Evolutionary conservation across 2,329 filamentous ascomycete species (phyloP).

Genomic region (Pseudogymnoascus sp.): DNA sequence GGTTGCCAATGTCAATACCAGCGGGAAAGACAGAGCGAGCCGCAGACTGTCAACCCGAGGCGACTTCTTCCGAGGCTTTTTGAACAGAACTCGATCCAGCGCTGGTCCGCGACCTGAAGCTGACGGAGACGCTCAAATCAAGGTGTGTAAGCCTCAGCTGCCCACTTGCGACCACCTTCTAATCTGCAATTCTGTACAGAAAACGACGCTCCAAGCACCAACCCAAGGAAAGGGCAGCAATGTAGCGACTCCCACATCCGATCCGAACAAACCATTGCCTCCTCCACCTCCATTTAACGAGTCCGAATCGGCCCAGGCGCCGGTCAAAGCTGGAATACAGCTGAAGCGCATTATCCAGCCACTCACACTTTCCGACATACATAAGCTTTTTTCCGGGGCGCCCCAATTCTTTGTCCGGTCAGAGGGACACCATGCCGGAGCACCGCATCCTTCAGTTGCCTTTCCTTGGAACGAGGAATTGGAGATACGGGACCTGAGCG

Average conservation of each 20-base stretch:
- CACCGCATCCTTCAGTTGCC: conserved; percentile 53
- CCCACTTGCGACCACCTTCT: background rate
- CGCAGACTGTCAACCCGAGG: conserved; percentile 2
- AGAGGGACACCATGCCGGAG: conserved; percentile 50
- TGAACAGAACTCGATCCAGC: background rate
- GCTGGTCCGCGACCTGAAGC: background rate
- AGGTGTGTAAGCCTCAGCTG: background rate
- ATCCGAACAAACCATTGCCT: conserved; percentile 50
- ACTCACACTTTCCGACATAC: conserved; percentile 50
- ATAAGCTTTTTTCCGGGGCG: conserved; percentile 67
- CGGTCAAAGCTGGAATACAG: conserved; percentile 33
- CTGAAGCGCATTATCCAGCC: conserved; percentile 52
- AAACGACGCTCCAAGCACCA: background rate
- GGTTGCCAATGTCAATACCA: background rate
- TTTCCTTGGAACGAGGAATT: conserved; percentile 60
- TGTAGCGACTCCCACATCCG: conserved; percentile 21
- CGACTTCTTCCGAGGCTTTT: background rate
- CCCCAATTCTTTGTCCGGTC: conserved; percentile 60
- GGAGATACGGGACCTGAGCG: conserved; percentile 53
- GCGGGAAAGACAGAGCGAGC: background rate
- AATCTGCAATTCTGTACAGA: background rate
- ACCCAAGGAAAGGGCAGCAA: background rate
- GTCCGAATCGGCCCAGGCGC: conserved; percentile 28
- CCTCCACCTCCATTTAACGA: conserved; percentile 38
- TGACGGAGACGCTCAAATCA: background rate